A percentile compares a stretch with the other conserved stretches of the same genome.
phyloP scores from a whole-genome alignment of 2,329 filamentous ascomycete genomes.

The Tricladium varicosporioides region DNA sequence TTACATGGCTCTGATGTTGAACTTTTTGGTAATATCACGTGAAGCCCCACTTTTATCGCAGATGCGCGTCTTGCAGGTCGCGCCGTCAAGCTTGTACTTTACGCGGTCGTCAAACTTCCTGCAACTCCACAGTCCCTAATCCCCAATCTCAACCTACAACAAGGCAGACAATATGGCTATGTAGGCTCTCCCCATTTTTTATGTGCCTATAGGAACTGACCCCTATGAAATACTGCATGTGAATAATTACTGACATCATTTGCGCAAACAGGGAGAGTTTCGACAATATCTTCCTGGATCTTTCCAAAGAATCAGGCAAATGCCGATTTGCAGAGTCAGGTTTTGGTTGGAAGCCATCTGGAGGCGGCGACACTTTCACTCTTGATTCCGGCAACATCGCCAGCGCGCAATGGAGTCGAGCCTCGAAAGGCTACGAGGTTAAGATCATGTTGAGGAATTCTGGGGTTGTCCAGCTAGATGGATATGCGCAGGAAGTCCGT shows the following conservation, averaged over 20 bases:
- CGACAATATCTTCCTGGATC: constrained; percentile 93
- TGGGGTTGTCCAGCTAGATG: constrained; percentile 88
- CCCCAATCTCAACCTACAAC: neutral
- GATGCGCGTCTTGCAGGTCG: neutral
- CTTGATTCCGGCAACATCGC: constrained; percentile 84
- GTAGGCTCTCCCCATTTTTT: constrained; percentile 6
- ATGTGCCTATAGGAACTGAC: too few species aligned
- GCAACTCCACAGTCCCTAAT: neutral
- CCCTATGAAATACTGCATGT: too few species aligned
- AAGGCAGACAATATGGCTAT: constrained; percentile 12
- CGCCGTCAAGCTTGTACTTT: neutral
- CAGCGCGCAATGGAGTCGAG: constrained; percentile 90
- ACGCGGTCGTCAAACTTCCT: neutral
- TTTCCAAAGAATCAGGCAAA: constrained; percentile 88
- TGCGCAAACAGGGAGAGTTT: constrained; percentile 71
- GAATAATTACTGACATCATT: constrained; percentile 12
- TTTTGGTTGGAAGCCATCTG: constrained; percentile 89
- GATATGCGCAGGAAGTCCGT: constrained; percentile 79
- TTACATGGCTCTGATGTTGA: neutral
- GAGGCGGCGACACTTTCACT: constrained; percentile 88
- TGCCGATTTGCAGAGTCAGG: constrained; percentile 94
- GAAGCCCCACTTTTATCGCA: neutral
- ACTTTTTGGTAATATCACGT: neutral
- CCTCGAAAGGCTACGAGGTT: constrained; percentile 87
- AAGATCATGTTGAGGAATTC: constrained; percentile 85